Evolutionary conservation across 768 basidiomycete genomes (phyloP), one percentile per base, ranked within the genome.

Genomic region (Tubosaeta sp.): DNA sequence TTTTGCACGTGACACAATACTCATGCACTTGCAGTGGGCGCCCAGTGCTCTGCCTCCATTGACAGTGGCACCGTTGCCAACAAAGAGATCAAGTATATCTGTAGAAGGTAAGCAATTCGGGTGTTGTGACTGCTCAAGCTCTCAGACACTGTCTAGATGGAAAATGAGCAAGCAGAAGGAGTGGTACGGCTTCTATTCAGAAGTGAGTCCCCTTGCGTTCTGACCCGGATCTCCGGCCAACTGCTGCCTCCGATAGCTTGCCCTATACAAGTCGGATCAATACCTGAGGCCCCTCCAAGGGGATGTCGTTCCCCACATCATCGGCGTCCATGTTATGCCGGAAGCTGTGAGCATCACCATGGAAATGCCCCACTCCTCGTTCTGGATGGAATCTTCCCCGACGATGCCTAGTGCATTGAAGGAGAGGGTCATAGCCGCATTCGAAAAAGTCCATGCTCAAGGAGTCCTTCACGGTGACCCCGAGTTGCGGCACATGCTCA

Each of bases 341-440:
- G 69, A 68, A 44, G 59, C 66, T 10, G 66, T 78, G 41, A 72
- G 72, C 57, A 41, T 71, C 25, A 70, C 75, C 12, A 77, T 81
- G 73, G 80, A 78, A 56, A 67, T 76, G 14, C 84, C 84, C 1
- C 80, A 84, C 56, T 69, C 66, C 14, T 71, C 73, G 7, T 81
- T 83, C 62, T 84, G 84, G 82, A 74, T 82, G 53, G 77, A 83
- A 55, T 79, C 84, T 13, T 79, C 75, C 5, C 63, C 75, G 3
- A 73, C 71, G 38, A 84, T 86, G 82, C 81, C 83, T 4, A 57
- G 64, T 7, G 62, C 72, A 11, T 64, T 83, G 47, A 85, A 85
- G 64, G 70, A 76, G 49, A 70, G 69, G 29, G 76, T 78, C 50
- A 62, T 86, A 10, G 70, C 71, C 4, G 78, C 82, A 10, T 79